Evolutionary conservation across 306 rosid genomes (phyloP), one percentile per base, ranked within the genome.

Genomic region (Macrotyloma uniflorum): DNA sequence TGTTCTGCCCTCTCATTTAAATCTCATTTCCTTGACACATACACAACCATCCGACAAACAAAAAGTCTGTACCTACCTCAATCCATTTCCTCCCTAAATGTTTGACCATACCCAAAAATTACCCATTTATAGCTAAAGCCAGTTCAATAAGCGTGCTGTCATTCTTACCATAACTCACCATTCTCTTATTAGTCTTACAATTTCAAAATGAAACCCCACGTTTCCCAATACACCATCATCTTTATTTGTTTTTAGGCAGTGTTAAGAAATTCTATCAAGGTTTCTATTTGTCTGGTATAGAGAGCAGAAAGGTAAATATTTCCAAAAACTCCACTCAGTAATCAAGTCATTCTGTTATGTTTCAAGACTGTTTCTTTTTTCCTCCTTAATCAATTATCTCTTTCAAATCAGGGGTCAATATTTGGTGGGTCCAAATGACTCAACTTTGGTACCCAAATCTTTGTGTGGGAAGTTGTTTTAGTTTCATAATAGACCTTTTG

Each of bases 71-170:
- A 64, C 20, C 42, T 15, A 8, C 45, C 47, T 0, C 28, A 13
- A 45, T 70, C 82, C 9, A 70, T 32, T 79, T 70, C 19, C 53
- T 42, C 19, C 5, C 16, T 5, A 42, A 23, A 42, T 14, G 68
- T 83, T 83, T 77, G 82, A 77, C 79, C 79, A 26, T 71, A 71
- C 33, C 23, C 5, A 19, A 12, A n/a, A 57, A 35, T 35, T 35
- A 45, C 0, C 23, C 14, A 6, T 13, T 12, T 19, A 20, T 71
- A 23, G 78, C 82, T 83, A 32, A 18, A 76, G 83, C 80, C 40
- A 63, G 35, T 69, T 75, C 8, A 75, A 62, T 55, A 67, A 53
- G 70, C 79, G 67, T 10, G 80, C 86, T 67, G 66, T 46, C 81
- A 67, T 38, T 58, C 11, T 61, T 45, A 55, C 78, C 46, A 71